Conservation (phyloP, 305 asterid species). For the Fraxinus platypoda region DNA sequence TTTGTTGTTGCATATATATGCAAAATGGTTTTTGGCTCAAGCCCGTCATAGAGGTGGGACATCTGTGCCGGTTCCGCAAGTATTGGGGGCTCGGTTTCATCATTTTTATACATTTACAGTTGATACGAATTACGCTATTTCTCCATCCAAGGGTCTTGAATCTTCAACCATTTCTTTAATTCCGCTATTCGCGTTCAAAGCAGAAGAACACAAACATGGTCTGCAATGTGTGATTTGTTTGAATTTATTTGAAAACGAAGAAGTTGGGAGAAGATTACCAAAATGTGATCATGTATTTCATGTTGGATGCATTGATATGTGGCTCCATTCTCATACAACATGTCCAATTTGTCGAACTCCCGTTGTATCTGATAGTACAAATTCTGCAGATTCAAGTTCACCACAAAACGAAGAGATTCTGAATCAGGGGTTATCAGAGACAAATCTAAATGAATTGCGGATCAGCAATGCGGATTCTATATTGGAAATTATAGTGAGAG, state of each 20-base stretch:
- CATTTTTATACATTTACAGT: slow-evolving; percentile 8
- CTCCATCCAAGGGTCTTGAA: slow-evolving; percentile 39
- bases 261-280: slow-evolving; percentile 34
- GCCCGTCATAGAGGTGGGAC: slow-evolving; percentile 20
- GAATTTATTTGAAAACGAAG: slow-evolving; percentile 35
- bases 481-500: slow-evolving; percentile 32
- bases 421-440: not conserved
- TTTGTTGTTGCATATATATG: slow-evolving; percentile 43
- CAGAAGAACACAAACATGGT: slow-evolving; percentile 16
- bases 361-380: not conserved
- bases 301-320: slow-evolving; percentile 54
- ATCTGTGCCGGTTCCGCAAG: slow-evolving; percentile 17
- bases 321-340: slow-evolving; percentile 49
- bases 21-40: slow-evolving; percentile 41
- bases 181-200: slow-evolving; percentile 33
- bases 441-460: not conserved
- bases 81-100: slow-evolving; percentile 28
- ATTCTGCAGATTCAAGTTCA: not conserved
- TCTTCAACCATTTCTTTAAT: slow-evolving; percentile 35
- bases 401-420: not conserved
- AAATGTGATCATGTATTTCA: slow-evolving; percentile 46
- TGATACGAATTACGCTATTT: not conserved
- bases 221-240: slow-evolving; percentile 47
- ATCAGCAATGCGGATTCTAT: not conserved
- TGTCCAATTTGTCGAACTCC: slow-evolving; percentile 54